Evolutionary conservation across 345 rosid genomes (phyloP).

Genomic region (Salix purpurea): DNA sequence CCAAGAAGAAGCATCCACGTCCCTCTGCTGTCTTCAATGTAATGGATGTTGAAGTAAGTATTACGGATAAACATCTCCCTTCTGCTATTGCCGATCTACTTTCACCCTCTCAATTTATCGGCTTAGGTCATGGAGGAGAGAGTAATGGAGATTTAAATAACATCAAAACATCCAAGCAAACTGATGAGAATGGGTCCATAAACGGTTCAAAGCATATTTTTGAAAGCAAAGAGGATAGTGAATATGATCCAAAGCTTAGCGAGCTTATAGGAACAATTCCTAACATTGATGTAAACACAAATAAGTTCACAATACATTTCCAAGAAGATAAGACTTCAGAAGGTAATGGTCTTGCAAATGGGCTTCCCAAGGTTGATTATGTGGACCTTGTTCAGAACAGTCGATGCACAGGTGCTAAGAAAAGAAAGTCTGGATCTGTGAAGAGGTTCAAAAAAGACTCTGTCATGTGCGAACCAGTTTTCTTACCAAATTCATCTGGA

Average conservation of each 20-base stretch:
- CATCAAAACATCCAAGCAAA: constrained; percentile 29
- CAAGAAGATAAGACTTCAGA: constrained; percentile 44
- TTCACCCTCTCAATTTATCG: constrained; percentile 25
- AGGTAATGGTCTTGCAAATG: constrained; percentile 43
- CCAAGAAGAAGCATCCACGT: constrained; percentile 70
- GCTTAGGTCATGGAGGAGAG: constrained; percentile 32
- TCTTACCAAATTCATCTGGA: constrained; percentile 34
- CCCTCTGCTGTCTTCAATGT: constrained; percentile 29
- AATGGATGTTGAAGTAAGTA: constrained; percentile 24
- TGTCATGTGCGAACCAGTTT: constrained; percentile 25
- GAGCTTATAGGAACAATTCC: constrained; percentile 60
- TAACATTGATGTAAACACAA: constrained; percentile 37
- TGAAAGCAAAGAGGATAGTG: constrained; percentile 45
- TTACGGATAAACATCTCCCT: constrained; percentile 36
- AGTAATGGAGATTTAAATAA: constrained; percentile 29
- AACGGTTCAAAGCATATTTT: constrained; percentile 30
- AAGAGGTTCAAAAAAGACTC: constrained; percentile 84
- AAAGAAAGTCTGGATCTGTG: constrained; percentile 91
- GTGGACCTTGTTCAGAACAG: constrained; percentile 45
- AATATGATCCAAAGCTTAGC: constrained; percentile 83
- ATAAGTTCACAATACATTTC: constrained; percentile 42
- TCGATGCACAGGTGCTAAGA: constrained; percentile 70
- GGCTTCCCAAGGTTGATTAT: constrained; percentile 42
- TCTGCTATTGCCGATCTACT: constrained; percentile 34
- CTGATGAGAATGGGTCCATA: constrained; percentile 41